phyloP scores from a whole-genome alignment of 2,329 filamentous ascomycete species.

The Dendrostoma leiphaemia region DNA sequence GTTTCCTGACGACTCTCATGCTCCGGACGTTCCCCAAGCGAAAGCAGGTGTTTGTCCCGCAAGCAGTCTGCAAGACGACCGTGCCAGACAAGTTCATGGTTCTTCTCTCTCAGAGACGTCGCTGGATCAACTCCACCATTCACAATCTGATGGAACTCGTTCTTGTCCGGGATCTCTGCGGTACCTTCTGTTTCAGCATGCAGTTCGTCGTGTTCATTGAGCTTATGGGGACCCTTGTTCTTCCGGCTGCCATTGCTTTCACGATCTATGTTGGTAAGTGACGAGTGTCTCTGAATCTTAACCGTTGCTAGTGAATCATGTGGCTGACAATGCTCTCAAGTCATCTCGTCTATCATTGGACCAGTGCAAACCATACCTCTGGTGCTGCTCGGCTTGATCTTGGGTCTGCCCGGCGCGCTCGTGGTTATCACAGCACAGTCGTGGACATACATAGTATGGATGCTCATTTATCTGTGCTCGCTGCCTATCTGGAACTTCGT shows the following conservation, averaged over 20 bases:
- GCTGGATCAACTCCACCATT: constrained; percentile 99
- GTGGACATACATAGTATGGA: constrained; percentile 90
- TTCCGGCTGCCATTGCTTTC: constrained; percentile 94
- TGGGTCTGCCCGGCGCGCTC: constrained; percentile 87
- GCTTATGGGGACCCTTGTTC: constrained; percentile 86
- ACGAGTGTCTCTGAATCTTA: neutral
- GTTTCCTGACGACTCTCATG: constrained; percentile 96
- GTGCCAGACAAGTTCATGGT: constrained; percentile 93
- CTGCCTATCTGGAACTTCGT: constrained; percentile 98
- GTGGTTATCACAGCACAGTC: constrained; percentile 93
- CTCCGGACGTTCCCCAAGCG: constrained; percentile 97
- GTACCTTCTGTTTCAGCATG: constrained; percentile 99
- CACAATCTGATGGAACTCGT: constrained; percentile 98
- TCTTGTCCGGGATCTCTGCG: constrained; percentile 91
- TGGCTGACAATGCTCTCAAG: constrained; percentile 38
- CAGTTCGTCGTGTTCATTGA: constrained; percentile 98
- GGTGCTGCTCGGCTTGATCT: constrained; percentile 81
- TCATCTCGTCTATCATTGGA: constrained; percentile 80
- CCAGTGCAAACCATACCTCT: constrained; percentile 87
- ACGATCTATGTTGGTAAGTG: constrained; percentile 90
- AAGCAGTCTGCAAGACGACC: constrained; percentile 97
- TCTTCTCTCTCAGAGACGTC: constrained; percentile 86
- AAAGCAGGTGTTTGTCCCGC: constrained; percentile 97
- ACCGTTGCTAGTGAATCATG: neutral
- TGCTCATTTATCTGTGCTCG: constrained; percentile 91